Conservation (phyloP, 192 early-diverging fungal genomes). For the Podila horticola region DNA sequence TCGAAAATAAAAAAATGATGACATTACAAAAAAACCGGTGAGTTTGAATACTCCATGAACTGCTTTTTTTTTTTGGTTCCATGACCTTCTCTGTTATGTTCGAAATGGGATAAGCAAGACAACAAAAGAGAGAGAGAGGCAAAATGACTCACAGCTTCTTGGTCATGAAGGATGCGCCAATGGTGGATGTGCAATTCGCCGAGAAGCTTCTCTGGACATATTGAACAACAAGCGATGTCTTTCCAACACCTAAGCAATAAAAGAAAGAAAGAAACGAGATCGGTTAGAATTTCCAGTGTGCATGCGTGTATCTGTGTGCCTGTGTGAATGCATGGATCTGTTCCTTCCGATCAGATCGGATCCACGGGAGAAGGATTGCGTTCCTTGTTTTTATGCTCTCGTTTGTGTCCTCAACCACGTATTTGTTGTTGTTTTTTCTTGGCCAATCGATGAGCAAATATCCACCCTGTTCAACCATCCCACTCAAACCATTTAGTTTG, state of each 20-base stretch:
- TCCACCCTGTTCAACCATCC: no score
- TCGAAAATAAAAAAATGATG: no score
- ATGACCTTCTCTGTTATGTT: no score
- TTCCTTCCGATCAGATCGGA: no score
- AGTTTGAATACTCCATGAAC: no score
- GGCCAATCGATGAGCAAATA: not conserved
- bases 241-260: slow-evolving; percentile 71
- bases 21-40: no score
- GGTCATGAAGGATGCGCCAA: slow-evolving; percentile 81
- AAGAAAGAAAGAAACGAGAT: slow-evolving; percentile 2
- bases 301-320: not conserved
- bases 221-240: slow-evolving; percentile 79
- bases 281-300: slow-evolving; percentile 5
- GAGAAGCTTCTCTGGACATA: slow-evolving; percentile 80
- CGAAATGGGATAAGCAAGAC: not conserved
- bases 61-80: no score
- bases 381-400: no score
- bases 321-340: not conserved
- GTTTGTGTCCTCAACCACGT: not conserved
- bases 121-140: not conserved
- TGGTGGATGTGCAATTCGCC: slow-evolving; percentile 77
- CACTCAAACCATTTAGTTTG: no score
- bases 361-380: no score
- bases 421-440: not conserved
- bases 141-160: slow-evolving; percentile 69